Conservation (phyloP, 2,329 filamentous ascomycete genomes). For the Xylaria sp. region DNA sequence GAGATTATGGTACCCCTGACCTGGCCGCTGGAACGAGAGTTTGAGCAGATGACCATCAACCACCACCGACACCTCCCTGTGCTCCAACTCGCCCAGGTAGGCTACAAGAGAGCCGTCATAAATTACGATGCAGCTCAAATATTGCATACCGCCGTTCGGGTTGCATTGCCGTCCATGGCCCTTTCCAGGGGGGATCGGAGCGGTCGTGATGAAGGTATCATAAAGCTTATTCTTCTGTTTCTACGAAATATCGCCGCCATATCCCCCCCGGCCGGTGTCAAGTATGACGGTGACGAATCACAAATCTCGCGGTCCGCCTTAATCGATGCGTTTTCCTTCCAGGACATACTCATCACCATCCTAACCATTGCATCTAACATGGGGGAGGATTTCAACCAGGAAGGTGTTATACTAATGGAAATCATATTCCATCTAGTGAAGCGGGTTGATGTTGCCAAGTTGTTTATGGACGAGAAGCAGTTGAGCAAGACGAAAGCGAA, state of each 20-base stretch:
- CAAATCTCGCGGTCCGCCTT: conserved; percentile 88
- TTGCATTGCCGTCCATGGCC: conserved; percentile 87
- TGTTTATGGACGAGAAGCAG: conserved; percentile 85
- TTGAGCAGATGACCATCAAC: conserved; percentile 86
- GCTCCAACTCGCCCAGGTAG: conserved; percentile 84
- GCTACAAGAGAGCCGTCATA: conserved; percentile 89
- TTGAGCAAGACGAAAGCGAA: conserved; percentile 73
- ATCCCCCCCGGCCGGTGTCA: conserved; percentile 74
- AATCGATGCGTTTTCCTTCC: conserved; percentile 87
- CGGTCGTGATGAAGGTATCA: conserved; percentile 86
- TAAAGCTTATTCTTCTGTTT: conserved; percentile 89
- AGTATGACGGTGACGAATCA: conserved; percentile 86
- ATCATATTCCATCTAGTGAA: conserved; percentile 93
- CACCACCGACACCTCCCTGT: conserved; percentile 92
- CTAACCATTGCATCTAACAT: conserved; percentile 91
- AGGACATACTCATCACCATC: conserved; percentile 88
- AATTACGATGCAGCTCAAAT: conserved; percentile 82
- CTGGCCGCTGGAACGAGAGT: conserved; percentile 87
- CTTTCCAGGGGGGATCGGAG: conserved; percentile 78
- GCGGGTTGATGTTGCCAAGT: conserved; percentile 81
- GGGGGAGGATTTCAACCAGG: conserved; percentile 88
- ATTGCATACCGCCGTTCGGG: conserved; percentile 81
- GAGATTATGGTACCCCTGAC: conserved; percentile 93
- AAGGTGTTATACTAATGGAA: conserved; percentile 91
- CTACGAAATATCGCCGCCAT: conserved; percentile 91